These are phyloP conservation scores for Wickerhamomyces rabaulensis DNA, from an alignment of 805 yeast genomes.

Conservation along the genomic window DNA sequence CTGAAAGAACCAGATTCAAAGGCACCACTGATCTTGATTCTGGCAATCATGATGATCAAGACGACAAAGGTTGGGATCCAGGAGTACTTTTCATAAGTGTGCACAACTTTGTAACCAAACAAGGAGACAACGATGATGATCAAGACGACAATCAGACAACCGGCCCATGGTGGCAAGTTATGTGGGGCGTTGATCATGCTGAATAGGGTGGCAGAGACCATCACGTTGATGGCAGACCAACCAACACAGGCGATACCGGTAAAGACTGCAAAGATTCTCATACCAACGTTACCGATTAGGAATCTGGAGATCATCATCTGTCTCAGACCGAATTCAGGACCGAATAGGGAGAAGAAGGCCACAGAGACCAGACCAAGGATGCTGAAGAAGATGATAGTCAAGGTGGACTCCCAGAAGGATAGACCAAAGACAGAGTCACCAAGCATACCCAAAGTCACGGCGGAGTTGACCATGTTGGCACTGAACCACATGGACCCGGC, in stretches of 20 bases:
- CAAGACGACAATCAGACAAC: constrained; percentile 72
- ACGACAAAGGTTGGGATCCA: constrained; percentile 80
- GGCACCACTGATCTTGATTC: constrained; percentile 62
- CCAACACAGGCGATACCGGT: constrained; percentile 87
- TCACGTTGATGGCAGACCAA: constrained; percentile 92
- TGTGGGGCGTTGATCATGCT: constrained; percentile 62
- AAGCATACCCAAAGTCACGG: constrained; percentile 70
- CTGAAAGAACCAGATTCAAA: constrained; percentile 49
- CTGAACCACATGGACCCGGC: constrained; percentile 89
- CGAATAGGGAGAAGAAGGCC: constrained; percentile 78
- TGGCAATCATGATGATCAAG: constrained; percentile 73
- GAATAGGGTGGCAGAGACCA: constrained; percentile 81
- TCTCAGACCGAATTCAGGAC: constrained; percentile 80
- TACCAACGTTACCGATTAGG: constrained; percentile 68
- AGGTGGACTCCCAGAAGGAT: constrained; percentile 67
- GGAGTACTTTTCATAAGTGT: constrained; percentile 74
- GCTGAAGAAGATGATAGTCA: constrained; percentile 67
- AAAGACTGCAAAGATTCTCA: constrained; percentile 71
- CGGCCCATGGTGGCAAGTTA: constrained; percentile 84
- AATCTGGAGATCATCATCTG: constrained; percentile 81
- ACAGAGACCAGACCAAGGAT: constrained; percentile 72
- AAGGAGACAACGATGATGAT: constrained; percentile 63
- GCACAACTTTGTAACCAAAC: constrained; percentile 82
- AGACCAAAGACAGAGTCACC: constrained; percentile 61
- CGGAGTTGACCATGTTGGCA: constrained; percentile 82